Evolutionary conservation across 1,139 yeast genomes (phyloP).

Genomic region (Ogataea hybrid): DNA sequence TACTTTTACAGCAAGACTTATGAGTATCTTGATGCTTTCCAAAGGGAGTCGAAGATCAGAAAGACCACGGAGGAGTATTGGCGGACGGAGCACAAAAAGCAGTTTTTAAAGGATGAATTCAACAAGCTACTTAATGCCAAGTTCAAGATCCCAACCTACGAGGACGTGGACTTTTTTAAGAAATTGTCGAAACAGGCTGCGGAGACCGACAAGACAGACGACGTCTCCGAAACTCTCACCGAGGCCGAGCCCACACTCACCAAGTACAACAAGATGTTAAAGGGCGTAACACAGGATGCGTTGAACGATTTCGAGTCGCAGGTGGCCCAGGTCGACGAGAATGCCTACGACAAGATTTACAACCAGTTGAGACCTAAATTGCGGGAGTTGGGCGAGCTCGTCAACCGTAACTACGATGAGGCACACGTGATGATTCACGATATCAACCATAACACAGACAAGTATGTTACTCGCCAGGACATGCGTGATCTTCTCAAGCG

Average conservation of each 20-base stretch:
- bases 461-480: constrained; percentile 53
- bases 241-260: constrained; percentile 31
- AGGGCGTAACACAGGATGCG: constrained; percentile 45
- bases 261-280: constrained; percentile 38
- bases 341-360: constrained; percentile 35
- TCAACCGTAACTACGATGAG: constrained; percentile 44
- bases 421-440: constrained; percentile 46
- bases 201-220: constrained; percentile 9
- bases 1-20: constrained; percentile 4
- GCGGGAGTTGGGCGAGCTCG: constrained; percentile 41
- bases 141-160: constrained; percentile 25
- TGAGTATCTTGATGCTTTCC: constrained; percentile 16
- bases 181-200: constrained; percentile 15
- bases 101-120: constrained; percentile 30
- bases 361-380: constrained; percentile 41
- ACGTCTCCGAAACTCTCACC: constrained; percentile 10
- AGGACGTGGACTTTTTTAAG: constrained; percentile 24
- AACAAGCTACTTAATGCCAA: constrained; percentile 29
- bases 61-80: constrained; percentile 26
- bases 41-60: constrained; percentile 22
- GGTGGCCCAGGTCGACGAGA: constrained; percentile 38
- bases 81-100: constrained; percentile 28
- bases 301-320: constrained; percentile 40
- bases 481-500: constrained; percentile 46
- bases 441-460: constrained; percentile 42